phyloP scores from a whole-genome alignment of 2,329 filamentous ascomycete species.

The Cordyceps pruinosa region DNA sequence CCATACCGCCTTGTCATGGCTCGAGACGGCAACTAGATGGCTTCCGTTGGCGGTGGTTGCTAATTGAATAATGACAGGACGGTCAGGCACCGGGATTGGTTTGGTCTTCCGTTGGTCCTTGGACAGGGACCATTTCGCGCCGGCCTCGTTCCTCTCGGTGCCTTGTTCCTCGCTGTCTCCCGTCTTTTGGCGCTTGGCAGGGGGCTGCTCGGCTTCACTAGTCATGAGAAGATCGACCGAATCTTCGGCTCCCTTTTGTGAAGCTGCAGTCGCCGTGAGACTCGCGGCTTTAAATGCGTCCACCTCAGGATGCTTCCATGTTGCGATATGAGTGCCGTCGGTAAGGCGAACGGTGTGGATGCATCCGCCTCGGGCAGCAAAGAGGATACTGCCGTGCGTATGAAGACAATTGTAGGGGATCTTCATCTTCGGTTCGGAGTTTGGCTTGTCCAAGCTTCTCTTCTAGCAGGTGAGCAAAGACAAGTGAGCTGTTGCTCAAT shows the following conservation, averaged over 20 bases:
- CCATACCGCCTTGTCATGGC: constrained; percentile 86
- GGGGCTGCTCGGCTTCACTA: constrained; percentile 24
- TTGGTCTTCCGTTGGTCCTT: constrained; percentile 24
- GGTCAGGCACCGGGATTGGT: constrained; percentile 35
- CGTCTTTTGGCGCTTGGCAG: constrained; percentile 30
- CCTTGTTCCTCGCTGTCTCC: constrained; percentile 15
- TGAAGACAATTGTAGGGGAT: constrained; percentile 61
- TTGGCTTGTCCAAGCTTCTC: neutral
- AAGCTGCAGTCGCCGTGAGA: neutral
- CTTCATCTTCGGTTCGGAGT: constrained; percentile 29
- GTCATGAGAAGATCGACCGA: constrained; percentile 16
- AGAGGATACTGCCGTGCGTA: constrained; percentile 49
- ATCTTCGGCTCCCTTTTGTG: constrained; percentile 14
- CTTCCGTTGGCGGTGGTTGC: constrained; percentile 55
- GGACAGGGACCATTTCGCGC: constrained; percentile 20
- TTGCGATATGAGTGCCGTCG: constrained; percentile 51
- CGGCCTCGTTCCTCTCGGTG: constrained; percentile 16
- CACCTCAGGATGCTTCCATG: constrained; percentile 51
- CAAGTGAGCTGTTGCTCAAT: neutral
- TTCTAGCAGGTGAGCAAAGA: neutral
- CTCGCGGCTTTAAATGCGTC: constrained; percentile 24
- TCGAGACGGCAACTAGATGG: constrained; percentile 71
- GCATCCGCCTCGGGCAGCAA: constrained; percentile 66
- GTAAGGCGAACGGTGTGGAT: constrained; percentile 60
- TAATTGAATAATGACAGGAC: constrained; percentile 63